A percentile compares a stretch with the other conserved stretches of the same genome.
Conservation (phyloP, 2,329 filamentous ascomycete species). For the Cytospora piceae region DNA sequence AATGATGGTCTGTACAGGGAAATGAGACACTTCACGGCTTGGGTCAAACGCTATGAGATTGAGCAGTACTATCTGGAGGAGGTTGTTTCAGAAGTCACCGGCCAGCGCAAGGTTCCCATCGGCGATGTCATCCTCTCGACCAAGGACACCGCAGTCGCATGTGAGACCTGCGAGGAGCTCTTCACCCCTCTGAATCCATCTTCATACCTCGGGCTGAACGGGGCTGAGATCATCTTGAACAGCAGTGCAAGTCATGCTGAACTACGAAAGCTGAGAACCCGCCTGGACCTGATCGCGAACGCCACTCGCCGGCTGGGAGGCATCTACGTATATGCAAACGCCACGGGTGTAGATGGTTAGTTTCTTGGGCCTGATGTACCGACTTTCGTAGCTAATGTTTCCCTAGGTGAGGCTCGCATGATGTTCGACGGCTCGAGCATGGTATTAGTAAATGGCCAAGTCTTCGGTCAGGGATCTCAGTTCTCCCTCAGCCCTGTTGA, state of each 20-base stretch:
- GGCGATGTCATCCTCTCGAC: slow-evolving; percentile 47
- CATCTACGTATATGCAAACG: slow-evolving; percentile 53
- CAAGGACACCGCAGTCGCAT: slow-evolving; percentile 44
- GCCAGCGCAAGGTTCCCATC: slow-evolving; percentile 43
- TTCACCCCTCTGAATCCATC: slow-evolving; percentile 38
- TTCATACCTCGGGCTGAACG: slow-evolving; percentile 30
- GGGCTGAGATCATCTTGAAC: slow-evolving; percentile 37
- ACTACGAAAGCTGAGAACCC: slow-evolving; percentile 66
- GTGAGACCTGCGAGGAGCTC: slow-evolving; percentile 48
- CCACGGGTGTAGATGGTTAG: slow-evolving; percentile 37
- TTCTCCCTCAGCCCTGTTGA: slow-evolving; percentile 32
- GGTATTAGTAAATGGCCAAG: slow-evolving; percentile 32
- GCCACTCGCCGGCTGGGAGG: slow-evolving; percentile 66
- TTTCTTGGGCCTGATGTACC: background rate
- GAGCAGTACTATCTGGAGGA: slow-evolving; percentile 45
- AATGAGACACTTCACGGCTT: slow-evolving; percentile 46
- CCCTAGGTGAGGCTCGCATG: slow-evolving; percentile 36
- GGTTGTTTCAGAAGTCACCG: slow-evolving; percentile 38
- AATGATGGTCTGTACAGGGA: slow-evolving; percentile 46
- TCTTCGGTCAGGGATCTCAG: slow-evolving; percentile 31
- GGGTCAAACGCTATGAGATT: slow-evolving; percentile 41
- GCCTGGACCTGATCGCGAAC: slow-evolving; percentile 67
- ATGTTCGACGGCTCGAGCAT: slow-evolving; percentile 46
- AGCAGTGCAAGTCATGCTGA: slow-evolving; percentile 46
- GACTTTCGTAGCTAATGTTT: background rate